Evolutionary conservation across 176 grass and related monocot genomes (phyloP).

Genomic region (Typha latifolia): DNA sequence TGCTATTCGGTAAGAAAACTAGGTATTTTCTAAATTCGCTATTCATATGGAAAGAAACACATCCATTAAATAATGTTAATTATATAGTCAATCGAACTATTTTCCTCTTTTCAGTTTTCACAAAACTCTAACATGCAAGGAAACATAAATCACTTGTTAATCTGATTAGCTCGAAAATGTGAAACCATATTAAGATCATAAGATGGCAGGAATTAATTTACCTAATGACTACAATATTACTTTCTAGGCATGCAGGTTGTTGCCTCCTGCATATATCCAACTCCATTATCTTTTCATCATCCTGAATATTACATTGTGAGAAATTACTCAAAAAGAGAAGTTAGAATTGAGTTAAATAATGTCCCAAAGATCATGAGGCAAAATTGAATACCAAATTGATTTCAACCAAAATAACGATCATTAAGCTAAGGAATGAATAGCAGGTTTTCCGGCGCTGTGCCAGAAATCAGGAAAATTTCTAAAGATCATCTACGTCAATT

Average conservation of each 20-base stretch:
- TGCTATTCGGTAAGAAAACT: too few species aligned
- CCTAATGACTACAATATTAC: conserved; percentile 43
- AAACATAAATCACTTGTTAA: too few species aligned
- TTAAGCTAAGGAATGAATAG: neutral
- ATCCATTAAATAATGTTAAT: too few species aligned
- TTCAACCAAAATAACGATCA: neutral
- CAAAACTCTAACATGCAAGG: too few species aligned
- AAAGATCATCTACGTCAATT: too few species aligned
- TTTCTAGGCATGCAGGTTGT: conserved; percentile 38
- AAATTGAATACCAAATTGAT: neutral
- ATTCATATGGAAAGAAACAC: too few species aligned
- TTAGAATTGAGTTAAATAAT: neutral
- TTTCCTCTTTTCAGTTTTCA: neutral
- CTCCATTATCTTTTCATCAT: conserved; percentile 31
- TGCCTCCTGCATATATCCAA: conserved; percentile 40
- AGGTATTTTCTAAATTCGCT: too few species aligned
- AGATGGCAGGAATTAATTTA: conserved; percentile 20
- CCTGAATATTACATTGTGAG: conserved; percentile 23
- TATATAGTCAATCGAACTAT: neutral
- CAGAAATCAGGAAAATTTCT: too few species aligned
- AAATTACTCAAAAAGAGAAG: neutral
- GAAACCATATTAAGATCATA: neutral
- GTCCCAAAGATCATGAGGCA: neutral
- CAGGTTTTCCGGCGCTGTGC: neutral
- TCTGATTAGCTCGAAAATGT: neutral